Conservation (phyloP, 2,329 filamentous ascomycete genomes). For the Exserohilum turcica region DNA sequence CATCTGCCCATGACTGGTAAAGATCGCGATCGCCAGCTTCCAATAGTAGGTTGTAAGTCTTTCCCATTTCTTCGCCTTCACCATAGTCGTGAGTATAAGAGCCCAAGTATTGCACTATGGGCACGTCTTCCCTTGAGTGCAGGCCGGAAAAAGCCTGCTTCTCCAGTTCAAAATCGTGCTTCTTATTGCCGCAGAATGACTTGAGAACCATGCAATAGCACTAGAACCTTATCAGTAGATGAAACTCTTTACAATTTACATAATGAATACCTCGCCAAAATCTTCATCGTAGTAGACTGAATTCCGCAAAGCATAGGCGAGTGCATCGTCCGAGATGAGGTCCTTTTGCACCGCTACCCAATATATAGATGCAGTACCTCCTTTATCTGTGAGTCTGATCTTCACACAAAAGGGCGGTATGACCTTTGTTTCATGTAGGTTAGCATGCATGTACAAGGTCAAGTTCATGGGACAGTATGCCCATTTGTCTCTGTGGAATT, state of each 20-base stretch:
- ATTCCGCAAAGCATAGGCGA: not conserved
- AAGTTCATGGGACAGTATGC: not conserved
- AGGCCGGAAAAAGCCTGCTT: slow-evolving; percentile 37
- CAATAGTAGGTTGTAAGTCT: slow-evolving; percentile 40
- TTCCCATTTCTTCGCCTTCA: not conserved
- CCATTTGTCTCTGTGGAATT: not conserved
- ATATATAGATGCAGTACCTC: not conserved
- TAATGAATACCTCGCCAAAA: not conserved
- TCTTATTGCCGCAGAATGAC: slow-evolving; percentile 22
- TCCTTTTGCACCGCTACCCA: not conserved
- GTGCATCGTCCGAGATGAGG: not conserved
- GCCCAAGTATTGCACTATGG: slow-evolving; percentile 40
- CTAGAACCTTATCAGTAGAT: not conserved
- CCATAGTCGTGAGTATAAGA: slow-evolving; percentile 25
- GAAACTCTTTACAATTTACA: no score
- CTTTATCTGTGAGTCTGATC: not conserved
- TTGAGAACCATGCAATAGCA: slow-evolving; percentile 42
- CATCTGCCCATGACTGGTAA: slow-evolving; percentile 33
- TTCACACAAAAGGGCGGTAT: not conserved
- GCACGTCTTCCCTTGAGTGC: slow-evolving; percentile 12
- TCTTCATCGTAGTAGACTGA: not conserved
- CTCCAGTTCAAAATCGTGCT: slow-evolving; percentile 34
- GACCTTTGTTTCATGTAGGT: not conserved
- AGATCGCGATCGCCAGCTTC: slow-evolving; percentile 47
- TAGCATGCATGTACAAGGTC: not conserved